These are phyloP conservation scores for Colletotrichum sp. DNA, from an alignment of 2,329 filamentous ascomycete genomes.

Conservation along the genomic window DNA sequence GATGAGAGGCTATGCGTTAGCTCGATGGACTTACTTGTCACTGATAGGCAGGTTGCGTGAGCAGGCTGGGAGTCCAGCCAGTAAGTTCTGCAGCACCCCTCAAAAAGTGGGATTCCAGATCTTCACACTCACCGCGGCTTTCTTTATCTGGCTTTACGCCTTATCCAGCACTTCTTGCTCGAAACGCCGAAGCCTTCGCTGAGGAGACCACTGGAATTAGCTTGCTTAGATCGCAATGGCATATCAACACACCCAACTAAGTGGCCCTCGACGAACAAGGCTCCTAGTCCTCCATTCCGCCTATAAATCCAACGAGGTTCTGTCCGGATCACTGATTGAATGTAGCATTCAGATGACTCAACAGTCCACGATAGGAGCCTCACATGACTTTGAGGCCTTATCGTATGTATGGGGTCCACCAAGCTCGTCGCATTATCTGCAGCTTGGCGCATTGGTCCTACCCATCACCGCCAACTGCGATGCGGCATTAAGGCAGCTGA, in stretches of 20 bases:
- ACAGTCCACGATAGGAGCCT: background rate
- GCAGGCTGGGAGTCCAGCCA: background rate
- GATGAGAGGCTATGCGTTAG: background rate
- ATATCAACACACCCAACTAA: background rate
- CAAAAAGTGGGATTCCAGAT: background rate
- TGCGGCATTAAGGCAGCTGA: background rate
- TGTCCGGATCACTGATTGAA: background rate
- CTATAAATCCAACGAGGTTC: background rate
- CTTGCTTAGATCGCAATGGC: background rate
- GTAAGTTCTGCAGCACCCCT: background rate
- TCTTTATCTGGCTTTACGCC: background rate
- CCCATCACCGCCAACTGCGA: background rate
- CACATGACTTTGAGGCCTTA: background rate
- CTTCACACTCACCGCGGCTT: rapidly evolving
- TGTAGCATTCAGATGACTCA: background rate
- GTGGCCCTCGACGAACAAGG: background rate
- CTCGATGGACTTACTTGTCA: background rate
- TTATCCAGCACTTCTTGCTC: rapidly evolving
- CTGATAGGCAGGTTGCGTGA: background rate
- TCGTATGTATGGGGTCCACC: background rate
- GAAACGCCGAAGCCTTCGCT: rapidly evolving
- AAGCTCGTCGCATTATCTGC: background rate
- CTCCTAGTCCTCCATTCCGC: background rate
- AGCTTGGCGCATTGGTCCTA: background rate
- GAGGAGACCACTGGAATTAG: rapidly evolving